Evolutionary conservation across 805 yeast genomes (phyloP), one percentile per base, ranked within the genome.

Genomic region (Tetrapisispora iriomotensis): DNA sequence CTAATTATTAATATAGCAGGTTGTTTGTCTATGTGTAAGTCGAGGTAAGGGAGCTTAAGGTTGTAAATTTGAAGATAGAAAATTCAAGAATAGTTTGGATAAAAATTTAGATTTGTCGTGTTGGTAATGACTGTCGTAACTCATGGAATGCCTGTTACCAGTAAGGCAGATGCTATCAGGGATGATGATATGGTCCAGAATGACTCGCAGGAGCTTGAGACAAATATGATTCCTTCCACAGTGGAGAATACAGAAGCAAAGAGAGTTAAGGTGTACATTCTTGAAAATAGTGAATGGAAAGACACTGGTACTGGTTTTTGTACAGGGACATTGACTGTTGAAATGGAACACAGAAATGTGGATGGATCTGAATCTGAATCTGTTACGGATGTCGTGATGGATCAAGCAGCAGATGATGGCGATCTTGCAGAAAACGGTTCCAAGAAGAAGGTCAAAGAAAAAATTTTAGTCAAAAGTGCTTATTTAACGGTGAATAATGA

Each of bases 271-370:
- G 90, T 92, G n/a, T 92, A 90, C 55, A 70, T 83, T 13, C 66
- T 92, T 24, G 78, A 76, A 29, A 81, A 82, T 22, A 88, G 81
- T 36, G 80, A 75, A 49, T 90, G 98, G 98, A 67, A 76, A 29
- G 97, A 90, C 54, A 75, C 81, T 35, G 97, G 96, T 15, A 87
- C 96, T 0, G 97, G 98, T 0, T 81, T 74, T 55, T 86, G 95
- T 53, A 70, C 73, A 36, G 96, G 96, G 7, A 79, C 77, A 46
- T 49, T 79, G 6, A 21, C 35, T 12, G 15, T 6, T n/a, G 36
- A 42, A n/a, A 33, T 22, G 12, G 23, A 17, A 9, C 13, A 12
- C 10, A 29, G 17, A 12, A 39, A 32, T n/a, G 23, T n/a, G 41
- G 43, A 42, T 29, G 34, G 15, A 5, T 28, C 22, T 3, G 28